Base-by-base conservation (phyloP, 306 rosid species). In the Trichosanthes cucumerina region DNA sequence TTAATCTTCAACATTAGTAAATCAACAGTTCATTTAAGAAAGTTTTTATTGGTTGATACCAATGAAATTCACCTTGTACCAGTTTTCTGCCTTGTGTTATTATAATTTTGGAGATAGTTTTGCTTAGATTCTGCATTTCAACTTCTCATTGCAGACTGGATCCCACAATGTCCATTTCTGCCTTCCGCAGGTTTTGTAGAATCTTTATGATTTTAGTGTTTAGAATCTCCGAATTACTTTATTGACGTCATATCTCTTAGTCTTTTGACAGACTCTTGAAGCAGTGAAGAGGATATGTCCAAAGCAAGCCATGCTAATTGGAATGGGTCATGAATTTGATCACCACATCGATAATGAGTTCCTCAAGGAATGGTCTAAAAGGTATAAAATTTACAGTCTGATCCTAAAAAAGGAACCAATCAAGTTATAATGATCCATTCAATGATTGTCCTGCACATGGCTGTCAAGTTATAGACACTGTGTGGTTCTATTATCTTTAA, bases 281-380 rank as follows among this genome's bases (percentile, higher is more conserved):
- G 91, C 92, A 78, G 86, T 95, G 81, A 95, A 95, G 87, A 88
- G 90, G 84, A 87, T 92, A 83, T 82, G 96, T 80, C 99, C 99
- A 19, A 95, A 88, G 89, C 87, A 69, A 86, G 86, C 96, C 80
- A 83, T 95, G 73, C 71, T 95, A 59, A 82, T 95, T 83, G 98
- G 98, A 81, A 90, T 92, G 99, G 89, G 93, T 79, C 99, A 91
- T 64, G 87, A 83, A 79, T 88, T 95, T 86, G 97, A 95, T 84
- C 95, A 90, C 79, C 88, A 90, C 41, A 84, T 80, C 86, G 97
- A 91, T 89, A 95, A 91, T 82, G 93, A 92, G 46, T 83, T 82
- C 79, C 90, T 95, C 59, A 31, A 13, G 80, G 97, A 95, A 24
- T 92, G 99, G 99, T 89, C 98, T 52, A 75, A 23, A 84, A 89